These are phyloP conservation scores for Starmerella cellae DNA, from an alignment of 805 yeast genomes.

Conservation along the genomic window DNA sequence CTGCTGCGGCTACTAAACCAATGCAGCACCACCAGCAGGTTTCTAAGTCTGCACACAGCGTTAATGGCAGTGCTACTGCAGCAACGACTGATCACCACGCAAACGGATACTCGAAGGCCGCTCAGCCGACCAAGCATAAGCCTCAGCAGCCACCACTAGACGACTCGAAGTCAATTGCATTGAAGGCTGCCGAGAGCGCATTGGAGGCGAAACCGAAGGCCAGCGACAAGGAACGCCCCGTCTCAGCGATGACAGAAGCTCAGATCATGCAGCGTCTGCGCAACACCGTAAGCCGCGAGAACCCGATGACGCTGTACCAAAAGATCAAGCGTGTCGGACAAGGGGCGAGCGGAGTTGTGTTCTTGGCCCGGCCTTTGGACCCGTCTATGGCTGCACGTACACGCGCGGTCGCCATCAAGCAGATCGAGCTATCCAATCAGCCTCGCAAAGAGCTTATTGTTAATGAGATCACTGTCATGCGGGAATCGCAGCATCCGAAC, in stretches of 20 bases:
- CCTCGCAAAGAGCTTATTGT: constrained; percentile 91
- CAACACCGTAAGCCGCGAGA: constrained; percentile 67
- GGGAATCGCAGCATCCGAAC: constrained; percentile 84
- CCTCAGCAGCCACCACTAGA: not conserved
- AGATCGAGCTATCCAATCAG: constrained; percentile 82
- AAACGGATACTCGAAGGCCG: too few species aligned
- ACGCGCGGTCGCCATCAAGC: constrained; percentile 73
- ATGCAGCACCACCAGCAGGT: too few species aligned
- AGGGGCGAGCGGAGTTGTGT: constrained; percentile 97
- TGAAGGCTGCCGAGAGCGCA: not conserved
- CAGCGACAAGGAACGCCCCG: constrained; percentile 35
- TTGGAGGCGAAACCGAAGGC: constrained; percentile 36
- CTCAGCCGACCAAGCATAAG: too few species aligned
- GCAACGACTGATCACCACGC: too few species aligned
- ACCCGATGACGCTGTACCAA: constrained; percentile 58
- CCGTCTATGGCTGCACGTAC: constrained; percentile 21
- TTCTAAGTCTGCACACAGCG: too few species aligned
- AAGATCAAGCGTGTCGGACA: constrained; percentile 76
- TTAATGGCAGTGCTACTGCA: too few species aligned
- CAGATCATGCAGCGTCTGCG: constrained; percentile 72
- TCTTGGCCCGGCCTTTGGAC: constrained; percentile 57
- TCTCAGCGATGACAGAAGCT: constrained; percentile 63
- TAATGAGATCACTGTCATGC: constrained; percentile 93
- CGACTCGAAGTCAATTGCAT: constrained; percentile 29
- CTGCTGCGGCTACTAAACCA: too few species aligned